Conservation (phyloP, 768 basidiomycete genomes). For the Boletus pseudopeckii region DNA sequence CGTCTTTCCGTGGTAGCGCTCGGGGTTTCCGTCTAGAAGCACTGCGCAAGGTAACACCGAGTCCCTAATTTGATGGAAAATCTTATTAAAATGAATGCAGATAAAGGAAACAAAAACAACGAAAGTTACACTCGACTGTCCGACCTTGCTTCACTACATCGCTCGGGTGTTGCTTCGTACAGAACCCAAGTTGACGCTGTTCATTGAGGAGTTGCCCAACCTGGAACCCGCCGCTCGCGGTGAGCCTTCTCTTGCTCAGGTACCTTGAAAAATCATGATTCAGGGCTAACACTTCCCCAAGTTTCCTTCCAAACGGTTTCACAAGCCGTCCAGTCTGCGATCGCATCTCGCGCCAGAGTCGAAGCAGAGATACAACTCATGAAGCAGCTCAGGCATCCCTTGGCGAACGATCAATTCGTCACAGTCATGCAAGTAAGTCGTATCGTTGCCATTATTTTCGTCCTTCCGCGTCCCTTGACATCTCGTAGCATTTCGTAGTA, state of each 20-base stretch:
- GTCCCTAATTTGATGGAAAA: neutral
- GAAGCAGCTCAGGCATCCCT: slow-evolving; percentile 29
- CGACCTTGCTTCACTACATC: slow-evolving; percentile 90
- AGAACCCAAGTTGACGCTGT: slow-evolving; percentile 62
- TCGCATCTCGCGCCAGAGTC: slow-evolving; percentile 54
- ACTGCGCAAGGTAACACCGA: slow-evolving; percentile 63
- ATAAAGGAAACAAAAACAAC: slow-evolving; percentile 81
- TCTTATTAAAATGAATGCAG: slow-evolving; percentile 36
- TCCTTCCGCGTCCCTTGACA: neutral
- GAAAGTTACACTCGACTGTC: slow-evolving; percentile 64
- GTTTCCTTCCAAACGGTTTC: slow-evolving; percentile 70
- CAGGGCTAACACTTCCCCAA: slow-evolving; percentile 25
- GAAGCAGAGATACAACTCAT: slow-evolving; percentile 51
- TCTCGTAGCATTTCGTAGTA: slow-evolving; percentile 25
- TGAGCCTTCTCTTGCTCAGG: slow-evolving; percentile 26
- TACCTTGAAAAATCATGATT: neutral
- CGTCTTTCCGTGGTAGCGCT: slow-evolving; percentile 81
- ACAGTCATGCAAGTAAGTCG: slow-evolving; percentile 62
- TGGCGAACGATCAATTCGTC: slow-evolving; percentile 58
- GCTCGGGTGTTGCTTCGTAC: slow-evolving; percentile 67
- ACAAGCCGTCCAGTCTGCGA: slow-evolving; percentile 57
- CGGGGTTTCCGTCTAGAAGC: slow-evolving; percentile 82
- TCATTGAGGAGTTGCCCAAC: slow-evolving; percentile 78
- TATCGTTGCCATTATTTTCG: neutral
- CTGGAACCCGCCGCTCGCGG: slow-evolving; percentile 82